Conservation (phyloP, 257 asterid genomes). For the Solanum pennellii region DNA sequence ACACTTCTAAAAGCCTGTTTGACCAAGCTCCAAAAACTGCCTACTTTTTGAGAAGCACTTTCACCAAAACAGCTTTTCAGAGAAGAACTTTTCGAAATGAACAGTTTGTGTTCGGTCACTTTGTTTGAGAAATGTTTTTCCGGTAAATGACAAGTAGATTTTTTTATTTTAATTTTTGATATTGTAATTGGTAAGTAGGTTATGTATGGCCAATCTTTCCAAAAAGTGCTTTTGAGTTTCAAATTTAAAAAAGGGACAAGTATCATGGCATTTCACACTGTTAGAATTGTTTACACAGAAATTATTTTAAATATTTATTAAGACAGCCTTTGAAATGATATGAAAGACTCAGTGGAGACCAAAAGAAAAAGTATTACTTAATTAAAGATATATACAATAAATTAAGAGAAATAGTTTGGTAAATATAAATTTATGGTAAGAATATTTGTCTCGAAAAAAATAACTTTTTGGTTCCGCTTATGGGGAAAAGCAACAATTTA, state of each 20-base stretch:
- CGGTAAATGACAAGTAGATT: not conserved
- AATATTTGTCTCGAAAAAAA: not conserved
- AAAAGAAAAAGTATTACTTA: not conserved
- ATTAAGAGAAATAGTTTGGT: not conserved
- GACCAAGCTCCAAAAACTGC: not conserved
- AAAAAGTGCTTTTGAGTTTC: not conserved
- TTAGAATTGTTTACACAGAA: not conserved
- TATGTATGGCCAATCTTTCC: not conserved
- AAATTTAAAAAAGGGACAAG: not conserved
- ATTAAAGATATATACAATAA: not conserved
- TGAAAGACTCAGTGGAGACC: not conserved
- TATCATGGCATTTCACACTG: not conserved
- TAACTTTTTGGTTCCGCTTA: not conserved
- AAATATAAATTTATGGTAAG: not conserved
- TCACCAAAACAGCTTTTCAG: not conserved
- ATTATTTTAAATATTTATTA: not conserved
- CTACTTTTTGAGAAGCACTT: not conserved
- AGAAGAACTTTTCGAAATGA: not conserved
- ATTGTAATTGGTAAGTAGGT: not conserved
- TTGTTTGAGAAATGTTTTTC: not conserved
- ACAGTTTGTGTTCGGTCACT: not conserved
- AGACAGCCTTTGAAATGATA: not conserved
- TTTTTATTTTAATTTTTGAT: not conserved
- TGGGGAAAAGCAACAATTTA: not conserved
- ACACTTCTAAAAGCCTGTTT: not conserved